Percentiles rank a stretch among this genome's conserved stretches.
phyloP scores from a whole-genome alignment of 768 basidiomycete species.

The Cantharellus anzutake region DNA sequence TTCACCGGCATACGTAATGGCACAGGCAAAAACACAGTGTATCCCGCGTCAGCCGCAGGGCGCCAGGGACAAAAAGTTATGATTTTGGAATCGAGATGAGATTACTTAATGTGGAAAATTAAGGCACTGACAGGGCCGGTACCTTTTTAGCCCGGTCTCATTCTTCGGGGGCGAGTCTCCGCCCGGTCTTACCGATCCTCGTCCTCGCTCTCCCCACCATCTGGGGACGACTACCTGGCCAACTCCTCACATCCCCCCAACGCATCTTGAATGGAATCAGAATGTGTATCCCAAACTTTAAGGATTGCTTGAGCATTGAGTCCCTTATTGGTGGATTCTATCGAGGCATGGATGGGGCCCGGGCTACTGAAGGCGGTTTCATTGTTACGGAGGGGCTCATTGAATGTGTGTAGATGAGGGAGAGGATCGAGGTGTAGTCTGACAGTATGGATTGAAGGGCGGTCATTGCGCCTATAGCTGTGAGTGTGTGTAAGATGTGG shows the following conservation, averaged over 20 bases:
- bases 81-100: too few species aligned
- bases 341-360: slow-evolving; percentile 4
- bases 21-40: background rate
- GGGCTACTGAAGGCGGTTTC: slow-evolving; percentile 6
- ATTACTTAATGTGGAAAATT: too few species aligned
- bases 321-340: slow-evolving; percentile 4
- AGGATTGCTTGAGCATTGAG: slow-evolving; percentile 6
- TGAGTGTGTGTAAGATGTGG: too few species aligned
- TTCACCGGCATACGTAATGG: background rate
- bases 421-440: slow-evolving; percentile 7
- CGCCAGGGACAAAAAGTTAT: background rate
- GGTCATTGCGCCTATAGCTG: too few species aligned
- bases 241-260: slow-evolving; percentile 7
- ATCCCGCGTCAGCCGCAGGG: background rate
- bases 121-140: background rate
- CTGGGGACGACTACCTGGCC: background rate
- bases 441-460: too few species aligned
- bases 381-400: slow-evolving; percentile 6
- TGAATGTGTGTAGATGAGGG: slow-evolving; percentile 6
- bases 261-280: slow-evolving; percentile 7
- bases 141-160: slow-evolving; percentile 6
- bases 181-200: background rate
- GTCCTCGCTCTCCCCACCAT: background rate
- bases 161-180: slow-evolving; percentile 1
- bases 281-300: slow-evolving; percentile 5